phyloP scores from a whole-genome alignment of 2,329 filamentous ascomycete genomes.

The Scytalidium lignicola region DNA sequence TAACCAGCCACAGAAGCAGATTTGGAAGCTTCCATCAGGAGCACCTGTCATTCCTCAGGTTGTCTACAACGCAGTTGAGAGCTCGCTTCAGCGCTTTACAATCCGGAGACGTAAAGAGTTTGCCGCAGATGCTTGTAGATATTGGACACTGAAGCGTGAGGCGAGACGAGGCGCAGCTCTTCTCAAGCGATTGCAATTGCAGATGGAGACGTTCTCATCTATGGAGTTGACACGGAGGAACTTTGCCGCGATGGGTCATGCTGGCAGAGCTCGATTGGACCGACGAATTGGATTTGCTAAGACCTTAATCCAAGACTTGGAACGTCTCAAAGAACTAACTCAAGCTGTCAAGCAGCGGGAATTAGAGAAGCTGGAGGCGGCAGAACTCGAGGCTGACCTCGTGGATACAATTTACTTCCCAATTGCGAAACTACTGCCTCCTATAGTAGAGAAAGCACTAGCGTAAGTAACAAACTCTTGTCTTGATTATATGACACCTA shows the following conservation, averaged over 20 bases:
- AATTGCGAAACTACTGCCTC: conserved; percentile 67
- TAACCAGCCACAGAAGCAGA: conserved; percentile 53
- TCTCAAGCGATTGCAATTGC: conserved; percentile 86
- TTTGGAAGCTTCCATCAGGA: conserved; percentile 91
- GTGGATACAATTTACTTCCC: conserved; percentile 92
- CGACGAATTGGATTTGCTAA: conserved; percentile 87
- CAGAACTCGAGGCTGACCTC: conserved; percentile 70
- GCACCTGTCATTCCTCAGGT: conserved; percentile 90
- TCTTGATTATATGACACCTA: conserved; percentile 17
- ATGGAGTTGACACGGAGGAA: conserved; percentile 96
- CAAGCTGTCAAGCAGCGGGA: conserved; percentile 72
- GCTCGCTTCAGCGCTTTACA: conserved; percentile 77
- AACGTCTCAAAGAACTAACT: conserved; percentile 66
- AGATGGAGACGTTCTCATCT: conserved; percentile 93
- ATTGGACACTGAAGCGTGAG: conserved; percentile 96
- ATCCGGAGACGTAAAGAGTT: conserved; percentile 86
- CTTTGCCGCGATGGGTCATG: conserved; percentile 90
- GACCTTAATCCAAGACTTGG: conserved; percentile 68
- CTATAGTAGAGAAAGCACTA: conserved; percentile 74
- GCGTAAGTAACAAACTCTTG: conserved; percentile 53
- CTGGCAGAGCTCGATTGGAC: conserved; percentile 70
- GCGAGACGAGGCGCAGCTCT: conserved; percentile 85
- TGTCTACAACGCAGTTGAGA: conserved; percentile 81
- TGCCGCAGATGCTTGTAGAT: conserved; percentile 87
- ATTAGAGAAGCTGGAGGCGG: conserved; percentile 68